phyloP scores from a whole-genome alignment of 2,329 filamentous ascomycete genomes.

The Cladosporium oxysporum region DNA sequence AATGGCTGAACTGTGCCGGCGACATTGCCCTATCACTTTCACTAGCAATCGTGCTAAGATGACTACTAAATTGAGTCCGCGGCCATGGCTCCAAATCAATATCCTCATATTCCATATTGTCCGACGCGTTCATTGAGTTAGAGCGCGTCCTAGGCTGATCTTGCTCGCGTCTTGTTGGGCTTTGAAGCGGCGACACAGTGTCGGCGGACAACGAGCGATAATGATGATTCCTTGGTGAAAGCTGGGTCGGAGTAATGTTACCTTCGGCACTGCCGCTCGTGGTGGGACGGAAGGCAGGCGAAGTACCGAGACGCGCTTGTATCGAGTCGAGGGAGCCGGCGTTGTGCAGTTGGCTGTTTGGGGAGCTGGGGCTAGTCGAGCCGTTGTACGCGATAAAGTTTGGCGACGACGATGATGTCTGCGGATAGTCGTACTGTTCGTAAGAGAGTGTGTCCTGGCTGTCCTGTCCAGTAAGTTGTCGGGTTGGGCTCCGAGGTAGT shows the following conservation, averaged over 20 bases:
- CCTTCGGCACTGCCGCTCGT: slow-evolving; percentile 27
- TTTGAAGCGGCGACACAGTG: slow-evolving; percentile 36
- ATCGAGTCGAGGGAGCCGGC: slow-evolving; percentile 36
- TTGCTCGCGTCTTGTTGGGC: slow-evolving; percentile 34
- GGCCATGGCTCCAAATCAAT: slow-evolving; percentile 35
- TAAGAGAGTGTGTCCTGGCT: slow-evolving; percentile 19
- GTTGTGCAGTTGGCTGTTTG: slow-evolving; percentile 14
- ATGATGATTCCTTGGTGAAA: slow-evolving; percentile 22
- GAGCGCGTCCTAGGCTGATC: slow-evolving; percentile 3
- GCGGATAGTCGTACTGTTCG: slow-evolving; percentile 5
- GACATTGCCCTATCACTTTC: slow-evolving; percentile 35
- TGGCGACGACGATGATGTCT: slow-evolving; percentile 33
- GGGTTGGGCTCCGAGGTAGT: slow-evolving; percentile 7
- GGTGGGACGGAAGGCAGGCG: slow-evolving; percentile 24
- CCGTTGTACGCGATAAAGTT: slow-evolving; percentile 20
- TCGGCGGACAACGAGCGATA: slow-evolving; percentile 29
- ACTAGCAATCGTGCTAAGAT: slow-evolving; percentile 41
- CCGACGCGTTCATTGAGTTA: slow-evolving; percentile 12
- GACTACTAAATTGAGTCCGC: slow-evolving; percentile 34
- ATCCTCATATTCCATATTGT: slow-evolving; percentile 32
- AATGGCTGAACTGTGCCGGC: slow-evolving; percentile 34
- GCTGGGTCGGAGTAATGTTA: slow-evolving; percentile 30
- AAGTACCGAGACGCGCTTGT: slow-evolving; percentile 31
- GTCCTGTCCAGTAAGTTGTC: slow-evolving; percentile 10
- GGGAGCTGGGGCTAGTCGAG: slow-evolving; percentile 24